A percentile compares a stretch with the other conserved stretches of the same genome.
Evolutionary conservation across 148 eudicot genomes (phyloP).

Genomic region (Cornus kousa): DNA sequence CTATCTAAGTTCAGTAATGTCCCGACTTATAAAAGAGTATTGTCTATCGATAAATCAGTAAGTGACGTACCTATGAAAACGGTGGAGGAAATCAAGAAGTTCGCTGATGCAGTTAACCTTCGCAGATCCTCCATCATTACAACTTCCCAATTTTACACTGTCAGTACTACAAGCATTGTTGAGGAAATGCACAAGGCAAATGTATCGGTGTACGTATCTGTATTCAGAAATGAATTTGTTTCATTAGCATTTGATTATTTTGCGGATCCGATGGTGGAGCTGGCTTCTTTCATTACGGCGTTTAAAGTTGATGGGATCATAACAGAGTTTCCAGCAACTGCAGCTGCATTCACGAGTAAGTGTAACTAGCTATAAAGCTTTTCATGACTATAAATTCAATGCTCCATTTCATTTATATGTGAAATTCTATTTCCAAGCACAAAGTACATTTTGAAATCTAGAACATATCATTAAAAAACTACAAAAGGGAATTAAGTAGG

Average conservation of each 20-base stretch:
- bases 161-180: neutral
- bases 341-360: neutral
- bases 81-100: neutral
- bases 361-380: neutral
- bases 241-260: neutral
- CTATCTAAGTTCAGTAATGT: neutral
- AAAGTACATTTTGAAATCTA: too few species aligned
- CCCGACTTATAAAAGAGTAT: neutral
- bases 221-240: neutral
- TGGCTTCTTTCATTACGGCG: neutral
- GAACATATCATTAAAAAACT: too few species aligned
- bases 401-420: too few species aligned
- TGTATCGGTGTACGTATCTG: neutral
- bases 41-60: neutral
- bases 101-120: neutral
- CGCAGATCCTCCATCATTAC: neutral
- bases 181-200: neutral
- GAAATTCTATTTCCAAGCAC: too few species aligned
- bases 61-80: neutral
- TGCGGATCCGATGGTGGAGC: neutral
- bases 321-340: neutral
- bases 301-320: neutral
- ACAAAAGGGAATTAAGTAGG: too few species aligned
- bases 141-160: neutral
- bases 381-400: too few species aligned